Base-by-base conservation (phyloP, 495 filamentous ascomycete species). In the Letharia lupina region DNA sequence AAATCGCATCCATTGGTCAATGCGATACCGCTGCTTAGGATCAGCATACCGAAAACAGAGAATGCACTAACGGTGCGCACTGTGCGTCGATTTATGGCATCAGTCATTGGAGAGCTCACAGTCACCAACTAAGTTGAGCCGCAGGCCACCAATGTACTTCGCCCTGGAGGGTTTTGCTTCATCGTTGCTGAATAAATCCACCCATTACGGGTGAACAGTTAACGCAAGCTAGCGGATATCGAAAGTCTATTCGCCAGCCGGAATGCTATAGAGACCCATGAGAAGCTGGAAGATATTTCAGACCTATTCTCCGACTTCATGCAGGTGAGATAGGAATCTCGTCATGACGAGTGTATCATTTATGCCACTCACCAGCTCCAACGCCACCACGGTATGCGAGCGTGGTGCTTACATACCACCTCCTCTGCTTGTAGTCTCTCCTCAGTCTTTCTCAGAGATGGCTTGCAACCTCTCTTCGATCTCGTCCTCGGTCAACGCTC, bases 381-480 rank as follows among this genome's bases (percentile, higher is more conserved):
- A 61, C 45, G 20, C 58, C 61, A 63, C 37, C 4, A 63, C 44
- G 61, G 44, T 16, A 63, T 52, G 44, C 61, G 9, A 52, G 39
- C 44, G 6, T 28, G 20, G 16, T 42, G 39, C 35, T 28, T 56
- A 8, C 37, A 54, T 41, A 50, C 44, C 35, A 37, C 12, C 47
- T 42, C 28, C 12, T 20, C 35, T 12, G 20, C n/a, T 28, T 9
- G 11, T 60, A 39, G 23, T n/a, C 20, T 28, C 68, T 69, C 70
- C 86, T 83, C 54, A 98, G 79, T 98, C 94, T 84, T 97, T 98
- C 80, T 98, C 94, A 60, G 89, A 89, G 76, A 98, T 98, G 61
- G 92, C 91, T 80, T 98, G 95, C 79, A 98, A 82, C 75, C 94
- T 83, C 80, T 96, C 95, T 73, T 98, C 94, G 73, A 98, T 98